These are phyloP conservation scores for Colletotrichum limetticola DNA, from an alignment of 2,329 filamentous ascomycete genomes.

Conservation along the genomic window DNA sequence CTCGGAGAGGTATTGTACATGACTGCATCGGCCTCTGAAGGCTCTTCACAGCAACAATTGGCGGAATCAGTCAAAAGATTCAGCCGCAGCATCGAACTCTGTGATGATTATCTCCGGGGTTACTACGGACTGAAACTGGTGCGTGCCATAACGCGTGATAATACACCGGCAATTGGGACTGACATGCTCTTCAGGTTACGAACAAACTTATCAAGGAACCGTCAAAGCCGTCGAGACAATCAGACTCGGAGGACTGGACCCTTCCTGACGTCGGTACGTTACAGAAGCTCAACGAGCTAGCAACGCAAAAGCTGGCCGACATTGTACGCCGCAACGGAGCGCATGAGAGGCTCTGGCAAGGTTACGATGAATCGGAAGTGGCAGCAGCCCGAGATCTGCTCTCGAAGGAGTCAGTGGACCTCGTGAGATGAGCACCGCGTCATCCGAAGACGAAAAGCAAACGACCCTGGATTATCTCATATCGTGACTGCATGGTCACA, in stretches of 20 bases:
- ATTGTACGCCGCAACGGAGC: constrained; percentile 74
- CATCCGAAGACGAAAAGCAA: background rate
- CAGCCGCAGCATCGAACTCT: constrained; percentile 90
- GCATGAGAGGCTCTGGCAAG: constrained; percentile 74
- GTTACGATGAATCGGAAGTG: constrained; percentile 78
- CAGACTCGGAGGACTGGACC: constrained; percentile 60
- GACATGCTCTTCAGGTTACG: constrained; percentile 53
- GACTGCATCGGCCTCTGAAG: constrained; percentile 61
- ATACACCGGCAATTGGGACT: background rate
- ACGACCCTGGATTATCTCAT: background rate
- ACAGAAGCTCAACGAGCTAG: constrained; percentile 75
- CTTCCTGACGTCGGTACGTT: constrained; percentile 69
- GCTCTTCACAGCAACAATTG: constrained; percentile 63
- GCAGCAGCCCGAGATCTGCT: constrained; percentile 77
- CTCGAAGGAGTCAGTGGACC: constrained; percentile 58
- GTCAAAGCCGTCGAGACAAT: constrained; percentile 55
- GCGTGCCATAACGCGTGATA: constrained; percentile 41
- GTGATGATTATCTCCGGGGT: constrained; percentile 90
- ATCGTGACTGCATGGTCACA: constrained; percentile 13
- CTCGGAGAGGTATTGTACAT: constrained; percentile 87
- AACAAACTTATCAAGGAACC: constrained; percentile 59
- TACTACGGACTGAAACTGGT: constrained; percentile 92
- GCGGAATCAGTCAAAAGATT: constrained; percentile 85
- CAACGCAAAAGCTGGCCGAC: constrained; percentile 79
- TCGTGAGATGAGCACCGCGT: constrained; percentile 51